These are phyloP conservation scores for Pseudocercospora crystallina DNA, from an alignment of 2,329 filamentous ascomycete species.

Conservation along the genomic window DNA sequence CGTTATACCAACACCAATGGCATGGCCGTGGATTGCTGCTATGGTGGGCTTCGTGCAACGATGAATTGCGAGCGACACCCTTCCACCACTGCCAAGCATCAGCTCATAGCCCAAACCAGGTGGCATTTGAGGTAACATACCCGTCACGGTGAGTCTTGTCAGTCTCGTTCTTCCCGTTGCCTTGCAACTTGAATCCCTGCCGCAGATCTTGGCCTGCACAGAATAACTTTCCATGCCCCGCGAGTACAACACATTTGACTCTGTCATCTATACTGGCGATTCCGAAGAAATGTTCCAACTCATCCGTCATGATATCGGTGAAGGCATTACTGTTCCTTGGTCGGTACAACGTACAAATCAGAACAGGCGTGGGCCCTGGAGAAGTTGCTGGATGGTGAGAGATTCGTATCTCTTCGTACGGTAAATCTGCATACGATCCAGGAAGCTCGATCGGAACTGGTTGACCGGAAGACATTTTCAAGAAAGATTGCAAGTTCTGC, in stretches of 20 bases:
- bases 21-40: conserved; percentile 24
- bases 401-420: conserved; percentile 22
- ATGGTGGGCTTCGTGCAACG: conserved; percentile 25
- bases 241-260: conserved; percentile 19
- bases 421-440: background rate
- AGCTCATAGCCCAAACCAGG: background rate
- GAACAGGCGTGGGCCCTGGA: conserved; percentile 17
- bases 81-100: conserved; percentile 15
- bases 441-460: conserved; percentile 3
- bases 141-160: conserved; percentile 26
- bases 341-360: conserved; percentile 21
- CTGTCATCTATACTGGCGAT: conserved; percentile 24
- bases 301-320: conserved; percentile 26
- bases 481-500: background rate
- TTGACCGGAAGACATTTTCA: conserved; percentile 6
- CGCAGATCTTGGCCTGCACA: conserved; percentile 25
- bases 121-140: conserved; percentile 1
- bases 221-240: conserved; percentile 23
- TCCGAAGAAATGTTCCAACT: conserved; percentile 24
- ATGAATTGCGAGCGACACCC: conserved; percentile 22
- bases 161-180: conserved; percentile 22
- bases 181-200: conserved; percentile 21
- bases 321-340: conserved; percentile 22
- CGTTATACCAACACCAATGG: conserved; percentile 23
- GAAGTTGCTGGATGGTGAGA: conserved; percentile 23